phyloP scores from a whole-genome alignment of 169 alveolate species.

The Eimeria praecox region DNA sequence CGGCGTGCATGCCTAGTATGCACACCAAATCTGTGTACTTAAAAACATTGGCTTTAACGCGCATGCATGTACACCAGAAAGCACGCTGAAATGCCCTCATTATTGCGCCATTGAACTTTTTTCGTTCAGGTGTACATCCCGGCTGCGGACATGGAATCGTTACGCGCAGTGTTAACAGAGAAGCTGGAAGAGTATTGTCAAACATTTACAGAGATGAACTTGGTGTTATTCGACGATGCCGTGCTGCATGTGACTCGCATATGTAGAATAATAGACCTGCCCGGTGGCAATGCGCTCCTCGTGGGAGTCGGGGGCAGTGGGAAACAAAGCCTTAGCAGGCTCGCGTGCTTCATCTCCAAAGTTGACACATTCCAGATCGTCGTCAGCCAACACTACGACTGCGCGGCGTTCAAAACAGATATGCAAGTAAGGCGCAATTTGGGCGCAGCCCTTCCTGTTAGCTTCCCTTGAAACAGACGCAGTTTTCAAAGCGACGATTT shows the following conservation, averaged over 20 bases:
- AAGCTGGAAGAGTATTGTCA: slow-evolving; percentile 95
- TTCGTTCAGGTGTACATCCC: slow-evolving; percentile 87
- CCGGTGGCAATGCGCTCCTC: slow-evolving; percentile 96
- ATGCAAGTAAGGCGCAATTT: slow-evolving; percentile 82
- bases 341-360: slow-evolving; percentile 94
- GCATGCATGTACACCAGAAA: too few relatives aligned
- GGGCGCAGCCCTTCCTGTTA: too few relatives aligned
- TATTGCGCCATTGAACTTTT: too few relatives aligned
- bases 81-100: not conserved
- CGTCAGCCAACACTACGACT: slow-evolving; percentile 94
- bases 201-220: slow-evolving; percentile 94
- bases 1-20: too few relatives aligned
- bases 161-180: slow-evolving; percentile 94
- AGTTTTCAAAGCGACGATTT: not conserved
- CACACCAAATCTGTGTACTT: too few relatives aligned
- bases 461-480: not conserved
- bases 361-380: slow-evolving; percentile 92
- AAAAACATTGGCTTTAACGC: too few relatives aligned
- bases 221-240: slow-evolving; percentile 97
- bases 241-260: slow-evolving; percentile 96
- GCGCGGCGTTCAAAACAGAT: slow-evolving; percentile 93
- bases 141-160: slow-evolving; percentile 89
- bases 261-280: slow-evolving; percentile 95
- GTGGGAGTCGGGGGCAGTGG: slow-evolving; percentile 99
- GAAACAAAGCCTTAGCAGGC: slow-evolving; percentile 95